Conservation (phyloP, 2,329 filamentous ascomycete species). For the Diaporthe humulicola region DNA sequence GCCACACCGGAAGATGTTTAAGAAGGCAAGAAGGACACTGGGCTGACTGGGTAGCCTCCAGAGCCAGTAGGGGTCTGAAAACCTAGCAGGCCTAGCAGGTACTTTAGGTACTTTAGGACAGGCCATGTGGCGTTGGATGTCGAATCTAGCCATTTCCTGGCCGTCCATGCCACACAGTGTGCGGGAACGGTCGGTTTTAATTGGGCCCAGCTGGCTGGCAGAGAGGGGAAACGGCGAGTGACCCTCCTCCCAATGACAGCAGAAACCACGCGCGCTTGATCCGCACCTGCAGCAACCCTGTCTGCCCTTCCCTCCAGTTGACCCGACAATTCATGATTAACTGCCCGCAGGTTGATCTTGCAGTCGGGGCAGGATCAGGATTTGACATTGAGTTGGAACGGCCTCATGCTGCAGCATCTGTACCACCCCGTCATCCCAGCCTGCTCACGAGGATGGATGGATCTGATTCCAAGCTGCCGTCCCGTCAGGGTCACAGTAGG, state of each 20-base stretch:
- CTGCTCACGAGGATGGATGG: not conserved
- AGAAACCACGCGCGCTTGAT: constrained; percentile 2
- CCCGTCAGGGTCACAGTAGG: constrained; percentile 12
- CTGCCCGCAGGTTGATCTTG: not conserved
- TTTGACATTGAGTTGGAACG: not conserved
- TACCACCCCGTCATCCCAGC: not conserved
- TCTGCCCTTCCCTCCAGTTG: not conserved
- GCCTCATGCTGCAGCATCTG: not conserved
- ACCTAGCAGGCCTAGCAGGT: not conserved
- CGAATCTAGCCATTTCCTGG: not conserved
- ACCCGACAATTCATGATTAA: not conserved
- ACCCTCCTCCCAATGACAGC: constrained; percentile 12
- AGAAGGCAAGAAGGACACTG: no score
- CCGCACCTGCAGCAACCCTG: constrained; percentile 23
- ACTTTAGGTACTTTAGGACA: constrained; percentile 32
- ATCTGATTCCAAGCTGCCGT: not conserved
- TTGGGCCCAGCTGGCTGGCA: constrained; percentile 39
- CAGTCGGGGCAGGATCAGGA: not conserved
- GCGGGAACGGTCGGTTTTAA: not conserved
- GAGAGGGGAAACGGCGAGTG: not conserved
- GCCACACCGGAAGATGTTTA: not conserved
- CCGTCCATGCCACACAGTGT: constrained; percentile 31
- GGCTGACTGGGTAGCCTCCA: not conserved
- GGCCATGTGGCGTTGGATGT: constrained; percentile 36
- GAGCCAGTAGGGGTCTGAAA: not conserved